Evolutionary conservation across 306 rosid genomes (phyloP), one percentile per base, ranked within the genome.

Genomic region (Vachellia collinsii): DNA sequence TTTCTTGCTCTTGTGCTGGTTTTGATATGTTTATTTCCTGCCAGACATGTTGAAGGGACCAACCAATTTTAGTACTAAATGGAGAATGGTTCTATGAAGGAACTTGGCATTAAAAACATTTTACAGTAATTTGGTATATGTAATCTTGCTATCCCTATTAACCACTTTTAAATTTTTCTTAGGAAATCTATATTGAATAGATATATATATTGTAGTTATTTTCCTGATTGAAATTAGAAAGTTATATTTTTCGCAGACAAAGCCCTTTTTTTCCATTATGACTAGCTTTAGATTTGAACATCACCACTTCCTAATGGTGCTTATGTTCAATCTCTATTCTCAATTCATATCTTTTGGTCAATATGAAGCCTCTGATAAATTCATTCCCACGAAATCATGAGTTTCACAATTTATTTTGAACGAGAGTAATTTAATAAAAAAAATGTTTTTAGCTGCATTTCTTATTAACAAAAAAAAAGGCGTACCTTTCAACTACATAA

Each of bases 1-100:
- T 29, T 29, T 75, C 78, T 58, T 76, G 79, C 70, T 56, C 74
- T 25, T 76, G 16, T 38, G 23, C 75, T 0, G 68, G 70, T 13
- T 38, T 53, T 46, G 76, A 54, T 65, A 56, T 25, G 79, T 82
- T 79, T 77, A 80, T 48, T 82, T 69, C 83, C 93, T 91, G 88
- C 76, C 61, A 19, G 43, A 77, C 62, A 69, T 23, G 43, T 53
- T 39, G 17, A 67, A 7, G 9, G 44, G 48, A 71, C 54, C 61
- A 41, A 58, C 19, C 41, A 42, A 44, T 19, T 36, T 20, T 17
- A 50, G 43, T 23, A 20, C 68, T 58, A 5, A 23, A 47, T 5
- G 62, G 37, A 72, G 63, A 19, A 37, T 51, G 75, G 59, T 44
- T 51, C 29, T 3, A 38, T 66, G 51, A 77, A 16, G 59, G 22